Conservation (phyloP, 352 stramenopile species). For the Phytophthora pluvialis region DNA sequence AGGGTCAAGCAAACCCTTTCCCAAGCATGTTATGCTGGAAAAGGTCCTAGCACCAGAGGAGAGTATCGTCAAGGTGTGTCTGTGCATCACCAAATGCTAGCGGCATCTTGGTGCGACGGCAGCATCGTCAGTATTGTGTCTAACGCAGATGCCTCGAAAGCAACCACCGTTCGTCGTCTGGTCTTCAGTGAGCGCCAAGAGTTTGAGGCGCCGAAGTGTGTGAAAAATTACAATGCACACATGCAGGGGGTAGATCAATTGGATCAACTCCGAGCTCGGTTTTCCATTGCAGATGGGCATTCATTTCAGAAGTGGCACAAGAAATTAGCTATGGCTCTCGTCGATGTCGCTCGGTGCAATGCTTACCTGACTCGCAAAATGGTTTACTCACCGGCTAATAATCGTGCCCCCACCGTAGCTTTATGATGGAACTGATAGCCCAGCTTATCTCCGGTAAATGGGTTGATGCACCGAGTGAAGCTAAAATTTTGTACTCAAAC, state of each 20-base stretch:
- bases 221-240: neutral
- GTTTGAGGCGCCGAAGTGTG: neutral
- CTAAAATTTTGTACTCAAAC: neutral
- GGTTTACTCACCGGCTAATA: constrained; percentile 2
- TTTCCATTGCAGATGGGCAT: constrained; percentile 1
- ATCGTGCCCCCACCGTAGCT: constrained; percentile 4
- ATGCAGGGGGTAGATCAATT: too few relatives aligned
- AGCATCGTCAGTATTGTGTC: too few relatives aligned
- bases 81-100: neutral
- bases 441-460: constrained; percentile 11
- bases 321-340: constrained; percentile 31
- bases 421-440: neutral
- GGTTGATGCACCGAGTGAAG: constrained; percentile 8
- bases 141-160: too few relatives aligned
- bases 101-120: too few relatives aligned
- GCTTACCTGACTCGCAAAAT: constrained; percentile 19
- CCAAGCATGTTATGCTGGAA: constrained; percentile 24
- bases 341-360: constrained; percentile 40
- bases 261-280: too few relatives aligned
- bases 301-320: constrained; percentile 45
- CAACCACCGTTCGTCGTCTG: neutral
- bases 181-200: neutral
- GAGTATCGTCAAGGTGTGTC: constrained; percentile 18
- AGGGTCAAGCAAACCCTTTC: constrained; percentile 33
- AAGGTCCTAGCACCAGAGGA: constrained; percentile 1